Evolutionary conservation across 345 rosid genomes (phyloP).

Genomic region (Gossypium longicalyx): DNA sequence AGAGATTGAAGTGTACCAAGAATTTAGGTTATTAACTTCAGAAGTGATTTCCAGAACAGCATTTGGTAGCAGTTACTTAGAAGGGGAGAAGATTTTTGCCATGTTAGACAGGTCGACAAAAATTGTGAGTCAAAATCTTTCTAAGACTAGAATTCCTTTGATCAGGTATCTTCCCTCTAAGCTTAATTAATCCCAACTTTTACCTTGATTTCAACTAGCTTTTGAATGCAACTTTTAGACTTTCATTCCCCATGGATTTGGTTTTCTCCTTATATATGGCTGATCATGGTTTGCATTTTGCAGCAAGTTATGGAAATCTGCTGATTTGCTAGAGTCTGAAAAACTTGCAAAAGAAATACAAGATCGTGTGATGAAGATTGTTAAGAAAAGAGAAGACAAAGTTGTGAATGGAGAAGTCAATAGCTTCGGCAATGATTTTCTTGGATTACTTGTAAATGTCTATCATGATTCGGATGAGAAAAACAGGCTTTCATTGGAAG

Average conservation of each 20-base stretch:
- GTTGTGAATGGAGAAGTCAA: background rate
- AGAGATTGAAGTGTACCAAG: slow-evolving; percentile 36
- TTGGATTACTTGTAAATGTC: slow-evolving; percentile 26
- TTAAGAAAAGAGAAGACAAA: slow-evolving; percentile 29
- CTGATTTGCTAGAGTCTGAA: slow-evolving; percentile 16
- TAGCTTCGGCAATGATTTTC: slow-evolving; percentile 25
- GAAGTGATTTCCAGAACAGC: slow-evolving; percentile 48
- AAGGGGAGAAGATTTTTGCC: slow-evolving; percentile 38
- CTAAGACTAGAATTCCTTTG: background rate
- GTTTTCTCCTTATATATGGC: background rate
- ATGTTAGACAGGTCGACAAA: slow-evolving; percentile 22
- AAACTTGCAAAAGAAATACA: slow-evolving; percentile 16
- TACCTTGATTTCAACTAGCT: background rate
- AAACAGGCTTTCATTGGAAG: slow-evolving; percentile 27
- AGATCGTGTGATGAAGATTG: slow-evolving; percentile 18
- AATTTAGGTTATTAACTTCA: slow-evolving; percentile 39
- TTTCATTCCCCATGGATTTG: background rate
- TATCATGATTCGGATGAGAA: slow-evolving; percentile 22
- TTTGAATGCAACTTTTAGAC: too few relatives aligned
- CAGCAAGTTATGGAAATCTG: background rate
- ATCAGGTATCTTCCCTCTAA: background rate
- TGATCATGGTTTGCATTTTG: background rate
- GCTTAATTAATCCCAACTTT: background rate
- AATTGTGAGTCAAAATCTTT: background rate
- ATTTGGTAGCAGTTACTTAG: slow-evolving; percentile 43